These are phyloP conservation scores for Paxillus rubicundulus DNA, from an alignment of 768 basidiomycete genomes.

Conservation along the genomic window DNA sequence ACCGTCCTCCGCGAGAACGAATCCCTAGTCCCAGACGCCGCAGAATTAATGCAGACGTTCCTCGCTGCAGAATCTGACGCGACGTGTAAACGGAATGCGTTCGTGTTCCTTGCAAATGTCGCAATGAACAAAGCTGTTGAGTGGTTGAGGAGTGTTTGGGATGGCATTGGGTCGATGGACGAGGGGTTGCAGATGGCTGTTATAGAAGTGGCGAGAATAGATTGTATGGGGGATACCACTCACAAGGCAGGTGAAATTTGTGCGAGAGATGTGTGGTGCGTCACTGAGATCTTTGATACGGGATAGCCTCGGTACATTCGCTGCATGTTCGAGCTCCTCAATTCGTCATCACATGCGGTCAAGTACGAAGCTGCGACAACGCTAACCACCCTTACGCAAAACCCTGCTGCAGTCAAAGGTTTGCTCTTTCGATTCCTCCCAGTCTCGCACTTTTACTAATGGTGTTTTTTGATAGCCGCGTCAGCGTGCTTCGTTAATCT, in stretches of 20 bases:
- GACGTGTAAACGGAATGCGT: conserved; percentile 94
- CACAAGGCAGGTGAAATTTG: too few species aligned
- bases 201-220: conserved; percentile 89
- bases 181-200: conserved; percentile 94
- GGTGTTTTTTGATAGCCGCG: conserved; percentile 54
- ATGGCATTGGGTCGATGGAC: conserved; percentile 77
- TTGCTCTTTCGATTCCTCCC: not conserved
- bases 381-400: conserved; percentile 64
- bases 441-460: too few species aligned
- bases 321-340: conserved; percentile 86
- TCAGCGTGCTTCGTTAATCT: conserved; percentile 86
- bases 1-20: conserved; percentile 95
- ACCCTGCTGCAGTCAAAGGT: conserved; percentile 67
- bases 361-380: conserved; percentile 98
- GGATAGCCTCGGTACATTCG: conserved; percentile 88
- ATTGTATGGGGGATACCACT: conserved; percentile 37
- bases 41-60: conserved; percentile 95
- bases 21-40: conserved; percentile 91
- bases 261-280: too few species aligned
- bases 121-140: conserved; percentile 92
- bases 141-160: conserved; percentile 83
- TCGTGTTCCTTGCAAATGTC: conserved; percentile 86
- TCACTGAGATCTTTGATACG: conserved; percentile 2
- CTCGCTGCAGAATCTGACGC: conserved; percentile 93
- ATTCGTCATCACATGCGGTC: conserved; percentile 86